Conservation (phyloP, 1,284 basidiomycete genomes). For the Wallemia mellicola region DNA sequence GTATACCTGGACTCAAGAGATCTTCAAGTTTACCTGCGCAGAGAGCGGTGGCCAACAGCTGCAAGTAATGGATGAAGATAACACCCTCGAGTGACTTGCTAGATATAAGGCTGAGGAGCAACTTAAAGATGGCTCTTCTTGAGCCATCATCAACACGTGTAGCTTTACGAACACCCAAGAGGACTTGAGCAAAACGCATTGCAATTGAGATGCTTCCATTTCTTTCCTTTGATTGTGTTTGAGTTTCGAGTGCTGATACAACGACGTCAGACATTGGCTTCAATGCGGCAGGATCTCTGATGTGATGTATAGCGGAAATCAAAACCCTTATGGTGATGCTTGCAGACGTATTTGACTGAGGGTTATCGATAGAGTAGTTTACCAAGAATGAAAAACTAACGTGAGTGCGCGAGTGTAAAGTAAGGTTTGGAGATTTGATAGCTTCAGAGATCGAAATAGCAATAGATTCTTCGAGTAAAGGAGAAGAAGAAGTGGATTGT, state of each 20-base stretch:
- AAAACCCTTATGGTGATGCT: conserved; percentile 20
- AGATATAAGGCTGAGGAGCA: not conserved
- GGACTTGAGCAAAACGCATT: conserved; percentile 2
- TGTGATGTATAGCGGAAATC: conserved; percentile 52
- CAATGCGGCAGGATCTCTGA: conserved; percentile 33
- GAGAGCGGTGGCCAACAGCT: conserved; percentile 11
- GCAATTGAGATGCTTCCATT: not conserved
- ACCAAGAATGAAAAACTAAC: conserved; percentile 28
- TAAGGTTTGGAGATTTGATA: conserved; percentile 30
- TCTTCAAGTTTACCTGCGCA: conserved; percentile 15
- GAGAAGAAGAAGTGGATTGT: not conserved
- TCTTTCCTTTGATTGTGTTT: not conserved
- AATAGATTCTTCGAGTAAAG: conserved; percentile 12
- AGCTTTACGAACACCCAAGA: conserved; percentile 6
- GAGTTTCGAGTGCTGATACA: not conserved
- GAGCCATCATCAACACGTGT: conserved; percentile 2
- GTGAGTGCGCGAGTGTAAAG: conserved; percentile 41
- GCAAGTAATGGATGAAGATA: conserved; percentile 9
- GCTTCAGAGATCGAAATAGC: conserved; percentile 17
- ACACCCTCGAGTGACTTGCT: conserved; percentile 4
- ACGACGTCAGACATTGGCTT: conserved; percentile 23
- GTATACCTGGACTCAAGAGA: conserved; percentile 17
- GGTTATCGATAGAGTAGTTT: conserved; percentile 8
- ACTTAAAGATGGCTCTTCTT: not conserved
- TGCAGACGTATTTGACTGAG: conserved; percentile 13